A percentile compares a stretch with the other conserved stretches of the same genome.
These are phyloP conservation scores for Candida ipomoeae DNA, from an alignment of 805 yeast genomes.

Conservation along the genomic window DNA sequence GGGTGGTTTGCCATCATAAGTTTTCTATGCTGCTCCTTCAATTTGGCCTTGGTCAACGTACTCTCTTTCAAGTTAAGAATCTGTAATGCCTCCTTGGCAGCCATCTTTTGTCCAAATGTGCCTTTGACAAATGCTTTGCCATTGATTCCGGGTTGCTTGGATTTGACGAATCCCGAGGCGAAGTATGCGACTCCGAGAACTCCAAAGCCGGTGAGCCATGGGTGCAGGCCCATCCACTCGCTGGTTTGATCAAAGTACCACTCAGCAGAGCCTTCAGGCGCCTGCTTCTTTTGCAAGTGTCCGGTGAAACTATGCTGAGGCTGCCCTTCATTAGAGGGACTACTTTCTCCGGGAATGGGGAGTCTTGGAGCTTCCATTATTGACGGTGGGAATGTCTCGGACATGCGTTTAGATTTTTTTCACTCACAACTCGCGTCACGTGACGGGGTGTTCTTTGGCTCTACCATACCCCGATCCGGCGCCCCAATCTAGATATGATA, in stretches of 20 bases:
- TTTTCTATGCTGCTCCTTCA: constrained; percentile 76
- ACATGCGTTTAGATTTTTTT: not conserved
- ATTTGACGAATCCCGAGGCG: constrained; percentile 63
- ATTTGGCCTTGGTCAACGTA: constrained; percentile 54
- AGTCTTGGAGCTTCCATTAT: constrained; percentile 53
- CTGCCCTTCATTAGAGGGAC: constrained; percentile 16
- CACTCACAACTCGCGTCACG: not conserved
- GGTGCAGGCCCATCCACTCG: constrained; percentile 68
- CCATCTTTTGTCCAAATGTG: constrained; percentile 89
- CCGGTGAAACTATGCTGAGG: constrained; percentile 32
- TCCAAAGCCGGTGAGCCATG: constrained; percentile 68
- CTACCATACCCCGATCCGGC: no score
- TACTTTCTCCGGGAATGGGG: constrained; percentile 51
- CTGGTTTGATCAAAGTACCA: constrained; percentile 60
- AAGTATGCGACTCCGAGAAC: constrained; percentile 60
- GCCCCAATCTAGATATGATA: no score
- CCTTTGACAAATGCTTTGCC: constrained; percentile 77
- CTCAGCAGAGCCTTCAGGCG: constrained; percentile 48
- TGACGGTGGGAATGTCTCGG: constrained; percentile 18
- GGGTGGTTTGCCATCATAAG: constrained; percentile 91
- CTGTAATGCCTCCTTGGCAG: constrained; percentile 80
- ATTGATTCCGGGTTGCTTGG: constrained; percentile 61
- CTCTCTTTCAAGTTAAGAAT: constrained; percentile 73
- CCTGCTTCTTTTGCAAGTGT: constrained; percentile 37
- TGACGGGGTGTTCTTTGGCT: not conserved